These are phyloP conservation scores for Eucalyptus globulus DNA, from an alignment of 345 rosid genomes.

Conservation along the genomic window DNA sequence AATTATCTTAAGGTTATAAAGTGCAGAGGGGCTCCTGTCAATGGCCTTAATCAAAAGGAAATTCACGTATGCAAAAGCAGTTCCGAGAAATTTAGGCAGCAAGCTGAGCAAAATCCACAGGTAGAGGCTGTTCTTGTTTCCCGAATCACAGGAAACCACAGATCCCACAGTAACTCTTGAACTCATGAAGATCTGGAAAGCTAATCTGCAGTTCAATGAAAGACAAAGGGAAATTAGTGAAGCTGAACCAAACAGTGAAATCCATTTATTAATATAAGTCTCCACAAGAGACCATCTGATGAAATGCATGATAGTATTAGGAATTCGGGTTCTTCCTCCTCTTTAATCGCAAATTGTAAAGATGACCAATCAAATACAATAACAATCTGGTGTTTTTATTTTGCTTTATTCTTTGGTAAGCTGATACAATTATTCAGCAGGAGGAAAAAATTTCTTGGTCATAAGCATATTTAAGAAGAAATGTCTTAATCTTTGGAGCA, in stretches of 20 bases:
- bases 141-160: slow-evolving; percentile 87
- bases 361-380: neutral
- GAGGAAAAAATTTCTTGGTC: neutral
- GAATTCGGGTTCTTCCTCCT: neutral
- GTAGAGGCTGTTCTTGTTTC: slow-evolving; percentile 54
- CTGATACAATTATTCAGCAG: neutral
- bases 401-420: neutral
- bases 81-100: slow-evolving; percentile 56
- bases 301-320: neutral
- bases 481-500: neutral
- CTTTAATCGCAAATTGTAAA: neutral
- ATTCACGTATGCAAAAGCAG: slow-evolving; percentile 27
- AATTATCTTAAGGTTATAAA: neutral
- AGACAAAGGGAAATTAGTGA: neutral
- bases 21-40: slow-evolving; percentile 29
- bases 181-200: slow-evolving; percentile 69
- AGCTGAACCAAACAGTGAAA: neutral
- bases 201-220: slow-evolving; percentile 26
- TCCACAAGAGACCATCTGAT: neutral
- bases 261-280: neutral
- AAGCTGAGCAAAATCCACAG: slow-evolving; percentile 74
- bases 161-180: slow-evolving; percentile 51
- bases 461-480: neutral
- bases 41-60: slow-evolving; percentile 40
- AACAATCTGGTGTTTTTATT: neutral